phyloP scores from a whole-genome alignment of 192 early-diverging fungal genomes.

The Physocladia obscura region DNA sequence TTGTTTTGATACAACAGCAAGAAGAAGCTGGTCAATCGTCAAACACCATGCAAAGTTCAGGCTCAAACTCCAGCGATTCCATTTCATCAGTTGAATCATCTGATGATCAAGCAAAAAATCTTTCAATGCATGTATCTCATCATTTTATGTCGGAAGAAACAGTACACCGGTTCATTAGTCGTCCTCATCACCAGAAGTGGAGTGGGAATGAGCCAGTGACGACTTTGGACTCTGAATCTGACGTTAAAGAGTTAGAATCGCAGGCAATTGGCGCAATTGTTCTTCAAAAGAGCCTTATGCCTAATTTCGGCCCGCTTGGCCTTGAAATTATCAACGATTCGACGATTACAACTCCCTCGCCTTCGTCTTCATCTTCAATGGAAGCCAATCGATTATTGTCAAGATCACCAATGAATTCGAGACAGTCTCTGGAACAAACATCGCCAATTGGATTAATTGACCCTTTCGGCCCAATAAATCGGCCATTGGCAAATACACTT shows the following conservation, averaged over 20 bases:
- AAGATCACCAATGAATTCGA: background rate
- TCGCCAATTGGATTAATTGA: background rate
- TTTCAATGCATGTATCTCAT: background rate
- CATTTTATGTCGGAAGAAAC: constrained; percentile 14
- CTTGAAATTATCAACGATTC: no score
- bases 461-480: background rate
- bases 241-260: constrained; percentile 28
- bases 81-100: background rate
- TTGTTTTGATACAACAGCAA: constrained; percentile 52
- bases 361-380: no score
- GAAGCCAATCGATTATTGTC: no score
- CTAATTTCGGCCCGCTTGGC: constrained; percentile 10
- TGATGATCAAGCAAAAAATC: background rate
- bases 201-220: constrained; percentile 40
- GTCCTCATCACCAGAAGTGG: constrained; percentile 50
- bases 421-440: background rate
- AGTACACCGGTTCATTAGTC: constrained; percentile 18
- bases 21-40: background rate
- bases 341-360: no score
- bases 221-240: constrained; percentile 21
- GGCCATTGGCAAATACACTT: background rate
- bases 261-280: constrained; percentile 37
- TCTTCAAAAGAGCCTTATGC: constrained; percentile 38
- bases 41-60: background rate
- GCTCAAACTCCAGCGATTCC: background rate